Conservation (phyloP, 768 basidiomycete species). For the Hypsizygus marmoreus region DNA sequence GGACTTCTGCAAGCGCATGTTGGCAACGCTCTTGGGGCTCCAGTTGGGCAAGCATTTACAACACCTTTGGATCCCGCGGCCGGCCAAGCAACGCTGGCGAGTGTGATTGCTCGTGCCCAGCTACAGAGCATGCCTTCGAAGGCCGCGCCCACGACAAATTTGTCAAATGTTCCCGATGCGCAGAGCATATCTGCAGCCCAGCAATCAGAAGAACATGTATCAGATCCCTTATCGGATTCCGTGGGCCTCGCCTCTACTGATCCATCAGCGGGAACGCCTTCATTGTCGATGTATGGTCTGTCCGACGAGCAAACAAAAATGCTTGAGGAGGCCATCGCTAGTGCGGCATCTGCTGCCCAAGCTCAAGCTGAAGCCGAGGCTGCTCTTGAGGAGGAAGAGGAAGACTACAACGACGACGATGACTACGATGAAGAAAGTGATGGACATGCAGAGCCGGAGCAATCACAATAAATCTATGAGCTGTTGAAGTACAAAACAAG, state of each 20-base stretch:
- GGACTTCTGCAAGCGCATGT: conserved; percentile 59
- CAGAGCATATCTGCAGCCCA: too few relatives aligned
- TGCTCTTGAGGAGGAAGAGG: conserved; percentile 70
- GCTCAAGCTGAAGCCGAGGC: conserved; percentile 81
- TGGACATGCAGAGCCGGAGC: conserved; percentile 28
- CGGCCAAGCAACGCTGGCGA: conserved; percentile 69
- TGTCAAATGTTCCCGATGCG: too few relatives aligned
- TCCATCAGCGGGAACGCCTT: too few relatives aligned
- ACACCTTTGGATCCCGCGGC: conserved; percentile 45
- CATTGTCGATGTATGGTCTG: conserved; percentile 68
- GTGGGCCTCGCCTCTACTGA: too few relatives aligned
- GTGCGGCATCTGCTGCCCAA: conserved; percentile 72
- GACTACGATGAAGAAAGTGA: conserved; percentile 47
- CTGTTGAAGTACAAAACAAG: conserved; percentile 5
- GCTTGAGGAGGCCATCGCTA: conserved; percentile 73
- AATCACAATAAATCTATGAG: conserved; percentile 3
- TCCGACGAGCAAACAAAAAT: conserved; percentile 72
- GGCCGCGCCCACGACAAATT: background rate
- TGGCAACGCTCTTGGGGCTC: conserved; percentile 52
- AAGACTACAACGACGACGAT: conserved; percentile 47
- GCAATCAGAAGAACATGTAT: too few relatives aligned
- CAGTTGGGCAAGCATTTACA: conserved; percentile 29
- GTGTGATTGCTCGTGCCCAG: conserved; percentile 73
- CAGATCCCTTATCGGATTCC: too few relatives aligned
- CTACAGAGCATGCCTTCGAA: conserved; percentile 41